Evolutionary conservation across 2,329 filamentous ascomycete genomes (phyloP).

Genomic region (Verticillium albo-atrum): DNA sequence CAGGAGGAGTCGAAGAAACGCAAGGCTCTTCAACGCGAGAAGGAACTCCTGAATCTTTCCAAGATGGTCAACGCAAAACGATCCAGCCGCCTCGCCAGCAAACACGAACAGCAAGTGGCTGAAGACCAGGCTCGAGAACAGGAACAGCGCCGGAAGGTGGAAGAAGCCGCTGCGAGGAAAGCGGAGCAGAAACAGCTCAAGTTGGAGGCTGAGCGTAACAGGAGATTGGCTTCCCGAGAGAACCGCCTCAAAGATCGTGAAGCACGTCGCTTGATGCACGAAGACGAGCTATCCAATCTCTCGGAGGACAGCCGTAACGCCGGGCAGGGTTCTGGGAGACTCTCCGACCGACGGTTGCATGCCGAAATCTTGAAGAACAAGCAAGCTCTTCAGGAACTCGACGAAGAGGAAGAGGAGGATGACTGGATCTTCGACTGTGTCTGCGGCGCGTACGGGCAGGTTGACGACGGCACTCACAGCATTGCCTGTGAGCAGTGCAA

Average conservation of each 20-base stretch:
- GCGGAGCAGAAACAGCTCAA: slow-evolving; percentile 57
- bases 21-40: slow-evolving; percentile 64
- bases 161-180: slow-evolving; percentile 62
- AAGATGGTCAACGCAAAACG: slow-evolving; percentile 92
- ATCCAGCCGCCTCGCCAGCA: slow-evolving; percentile 82
- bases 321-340: slow-evolving; percentile 50
- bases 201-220: slow-evolving; percentile 70
- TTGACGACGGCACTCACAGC: slow-evolving; percentile 92
- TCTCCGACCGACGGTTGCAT: slow-evolving; percentile 77
- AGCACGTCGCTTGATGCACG: slow-evolving; percentile 73
- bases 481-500: slow-evolving; percentile 92
- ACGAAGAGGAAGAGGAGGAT: slow-evolving; percentile 56
- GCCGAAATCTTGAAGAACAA: slow-evolving; percentile 77
- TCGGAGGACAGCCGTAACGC: slow-evolving; percentile 68
- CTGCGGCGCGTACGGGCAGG: slow-evolving; percentile 84
- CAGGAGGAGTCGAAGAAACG: slow-evolving; percentile 70
- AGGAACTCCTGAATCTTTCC: slow-evolving; percentile 74
- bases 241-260: slow-evolving; percentile 83
- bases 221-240: slow-evolving; percentile 77
- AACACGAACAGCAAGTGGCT: slow-evolving; percentile 71
- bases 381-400: slow-evolving; percentile 69
- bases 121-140: slow-evolving; percentile 69
- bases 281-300: slow-evolving; percentile 76
- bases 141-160: slow-evolving; percentile 58
- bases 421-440: slow-evolving; percentile 95